phyloP scores from a whole-genome alignment of 2,329 filamentous ascomycete species.

The Aureobasidium sp. region DNA sequence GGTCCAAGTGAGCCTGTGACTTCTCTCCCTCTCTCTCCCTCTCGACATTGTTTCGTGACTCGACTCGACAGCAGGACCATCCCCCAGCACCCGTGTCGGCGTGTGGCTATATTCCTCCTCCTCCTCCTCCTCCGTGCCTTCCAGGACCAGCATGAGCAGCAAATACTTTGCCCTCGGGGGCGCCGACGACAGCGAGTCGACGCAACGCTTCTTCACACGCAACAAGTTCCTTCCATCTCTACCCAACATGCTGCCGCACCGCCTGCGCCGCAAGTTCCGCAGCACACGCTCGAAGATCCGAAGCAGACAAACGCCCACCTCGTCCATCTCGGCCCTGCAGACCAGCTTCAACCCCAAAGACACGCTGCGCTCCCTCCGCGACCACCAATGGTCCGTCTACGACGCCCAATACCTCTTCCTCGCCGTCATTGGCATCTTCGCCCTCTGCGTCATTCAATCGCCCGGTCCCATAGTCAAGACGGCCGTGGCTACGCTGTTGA shows the following conservation, averaged over 20 bases:
- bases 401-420: constrained; percentile 80
- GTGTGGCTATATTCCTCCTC: not conserved
- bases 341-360: constrained; percentile 75
- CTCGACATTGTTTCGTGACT: not conserved
- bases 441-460: constrained; percentile 68
- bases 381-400: constrained; percentile 71
- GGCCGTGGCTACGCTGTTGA: constrained; percentile 56
- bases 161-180: constrained; percentile 18
- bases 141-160: not conserved
- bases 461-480: constrained; percentile 74
- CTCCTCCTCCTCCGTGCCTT: not conserved
- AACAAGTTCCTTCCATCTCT: constrained; percentile 38
- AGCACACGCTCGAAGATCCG: constrained; percentile 55
- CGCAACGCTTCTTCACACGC: constrained; percentile 34
- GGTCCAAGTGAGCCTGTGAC: not conserved
- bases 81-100: not conserved
- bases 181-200: constrained; percentile 19
- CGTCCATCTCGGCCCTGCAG: constrained; percentile 67
- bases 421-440: constrained; percentile 69
- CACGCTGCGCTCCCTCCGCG: constrained; percentile 65
- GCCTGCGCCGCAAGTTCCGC: constrained; percentile 58
- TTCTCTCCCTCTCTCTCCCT: not conserved
- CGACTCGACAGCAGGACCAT: not conserved
- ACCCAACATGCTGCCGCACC: constrained; percentile 51
- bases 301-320: constrained; percentile 57